Evolutionary conservation across 78 protist genomes (phyloP).

Genomic region (Guillardia theta): DNA sequence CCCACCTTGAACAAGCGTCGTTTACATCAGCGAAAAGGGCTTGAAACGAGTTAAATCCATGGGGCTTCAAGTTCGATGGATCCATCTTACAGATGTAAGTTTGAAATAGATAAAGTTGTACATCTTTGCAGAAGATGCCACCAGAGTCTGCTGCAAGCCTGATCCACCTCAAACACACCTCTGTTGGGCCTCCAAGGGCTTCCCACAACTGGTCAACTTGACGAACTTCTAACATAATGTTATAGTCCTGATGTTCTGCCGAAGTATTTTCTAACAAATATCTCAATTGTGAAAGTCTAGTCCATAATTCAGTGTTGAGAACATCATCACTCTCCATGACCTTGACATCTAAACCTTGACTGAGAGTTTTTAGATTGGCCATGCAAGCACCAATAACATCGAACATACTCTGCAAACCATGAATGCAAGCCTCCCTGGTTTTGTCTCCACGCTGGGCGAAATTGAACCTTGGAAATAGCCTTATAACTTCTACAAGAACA

Average conservation of each 20-base stretch:
- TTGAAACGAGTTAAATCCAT: background rate
- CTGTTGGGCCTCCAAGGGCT: background rate
- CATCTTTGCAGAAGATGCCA: background rate
- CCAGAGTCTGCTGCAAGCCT: background rate
- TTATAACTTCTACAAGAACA: background rate
- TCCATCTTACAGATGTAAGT: background rate
- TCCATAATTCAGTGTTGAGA: no score
- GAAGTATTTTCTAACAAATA: background rate
- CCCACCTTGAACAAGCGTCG: background rate
- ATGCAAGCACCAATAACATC: background rate
- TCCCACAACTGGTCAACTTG: background rate
- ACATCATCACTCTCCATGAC: slow-evolving; percentile 14
- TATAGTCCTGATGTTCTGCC: background rate
- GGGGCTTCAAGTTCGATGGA: background rate
- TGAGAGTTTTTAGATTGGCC: background rate
- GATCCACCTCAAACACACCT: background rate
- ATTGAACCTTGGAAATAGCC: background rate
- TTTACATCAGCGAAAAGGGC: background rate
- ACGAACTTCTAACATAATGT: background rate
- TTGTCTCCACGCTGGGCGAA: background rate
- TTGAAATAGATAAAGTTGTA: background rate
- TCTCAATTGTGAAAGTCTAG: background rate
- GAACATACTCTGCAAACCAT: background rate
- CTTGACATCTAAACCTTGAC: background rate
- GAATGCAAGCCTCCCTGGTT: background rate